Evolutionary conservation across 2,329 filamentous ascomycete genomes (phyloP).

Genomic region (Xenosphaeropsis pyriputrescens): DNA sequence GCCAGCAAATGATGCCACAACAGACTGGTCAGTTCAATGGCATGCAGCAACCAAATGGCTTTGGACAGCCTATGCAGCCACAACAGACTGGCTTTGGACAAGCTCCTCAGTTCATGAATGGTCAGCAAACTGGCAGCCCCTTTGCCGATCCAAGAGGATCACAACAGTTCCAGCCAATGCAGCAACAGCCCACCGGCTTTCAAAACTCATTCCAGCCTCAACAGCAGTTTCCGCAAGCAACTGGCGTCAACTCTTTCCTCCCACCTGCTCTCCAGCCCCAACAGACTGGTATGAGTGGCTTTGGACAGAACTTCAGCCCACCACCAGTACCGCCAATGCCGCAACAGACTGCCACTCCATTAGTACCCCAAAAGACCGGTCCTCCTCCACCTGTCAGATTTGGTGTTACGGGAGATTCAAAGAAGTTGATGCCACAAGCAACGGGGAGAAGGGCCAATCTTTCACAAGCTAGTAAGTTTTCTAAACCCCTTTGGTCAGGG

Average conservation of each 20-base stretch:
- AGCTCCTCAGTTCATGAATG: constrained; percentile 35
- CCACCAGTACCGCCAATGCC: constrained; percentile 33
- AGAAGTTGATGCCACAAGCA: constrained; percentile 70
- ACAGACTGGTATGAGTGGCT: constrained; percentile 34
- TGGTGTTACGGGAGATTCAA: constrained; percentile 56
- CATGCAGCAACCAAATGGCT: constrained; percentile 8
- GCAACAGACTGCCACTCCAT: constrained; percentile 43
- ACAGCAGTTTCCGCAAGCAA: constrained; percentile 19
- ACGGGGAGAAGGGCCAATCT: constrained; percentile 87
- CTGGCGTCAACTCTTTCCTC: constrained; percentile 39
- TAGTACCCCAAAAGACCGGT: constrained; percentile 68
- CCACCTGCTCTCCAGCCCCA: constrained; percentile 46
- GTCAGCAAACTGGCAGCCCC: constrained; percentile 28
- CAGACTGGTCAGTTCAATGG: constrained; percentile 24
- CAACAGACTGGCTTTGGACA: constrained; percentile 28
- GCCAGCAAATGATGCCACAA: constrained; percentile 25
- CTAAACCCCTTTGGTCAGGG: constrained; percentile 1
- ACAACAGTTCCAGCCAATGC: constrained; percentile 33
- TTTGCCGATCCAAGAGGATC: constrained; percentile 37
- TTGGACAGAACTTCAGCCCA: constrained; percentile 25
- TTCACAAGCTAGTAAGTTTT: constrained; percentile 81
- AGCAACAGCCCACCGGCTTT: constrained; percentile 33
- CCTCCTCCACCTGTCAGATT: constrained; percentile 83
- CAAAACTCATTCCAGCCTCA: constrained; percentile 24
- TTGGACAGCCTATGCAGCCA: constrained; percentile 16